These are phyloP conservation scores for Margaritispora aquatica DNA, from an alignment of 495 filamentous ascomycete species.

Conservation along the genomic window DNA sequence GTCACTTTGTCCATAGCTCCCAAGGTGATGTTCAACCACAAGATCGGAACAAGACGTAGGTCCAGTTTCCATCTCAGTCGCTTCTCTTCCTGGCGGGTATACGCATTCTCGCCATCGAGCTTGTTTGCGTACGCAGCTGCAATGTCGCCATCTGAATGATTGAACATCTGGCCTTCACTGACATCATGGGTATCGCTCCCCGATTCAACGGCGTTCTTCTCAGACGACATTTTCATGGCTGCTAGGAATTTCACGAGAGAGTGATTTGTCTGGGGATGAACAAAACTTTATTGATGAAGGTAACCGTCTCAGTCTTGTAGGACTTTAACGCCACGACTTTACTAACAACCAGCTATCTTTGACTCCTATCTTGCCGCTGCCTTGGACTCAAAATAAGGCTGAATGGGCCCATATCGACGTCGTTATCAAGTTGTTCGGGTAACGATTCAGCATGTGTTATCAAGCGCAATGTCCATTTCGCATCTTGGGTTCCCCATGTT, in stretches of 20 bases:
- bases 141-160: conserved; percentile 4
- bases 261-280: not conserved
- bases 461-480: not conserved
- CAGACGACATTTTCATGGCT: not conserved
- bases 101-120: conserved; percentile 6
- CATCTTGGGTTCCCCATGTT: not conserved
- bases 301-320: not conserved
- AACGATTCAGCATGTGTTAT: not conserved
- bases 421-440: not conserved
- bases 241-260: not conserved
- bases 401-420: not conserved
- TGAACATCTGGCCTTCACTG: not conserved
- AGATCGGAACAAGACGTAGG: conserved; percentile 35
- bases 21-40: conserved; percentile 30
- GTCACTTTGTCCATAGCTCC: conserved; percentile 32
- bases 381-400: not conserved
- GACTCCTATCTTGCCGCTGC: not conserved
- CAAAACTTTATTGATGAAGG: not conserved
- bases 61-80: conserved; percentile 35
- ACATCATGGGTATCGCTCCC: not conserved
- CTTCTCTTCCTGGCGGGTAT: conserved; percentile 28
- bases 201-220: not conserved
- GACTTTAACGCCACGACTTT: not conserved
- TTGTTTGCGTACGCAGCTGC: conserved; percentile 5
- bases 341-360: not conserved